These are phyloP conservation scores for Rhododendron molle DNA, from an alignment of 148 eudicot species.

Conservation along the genomic window DNA sequence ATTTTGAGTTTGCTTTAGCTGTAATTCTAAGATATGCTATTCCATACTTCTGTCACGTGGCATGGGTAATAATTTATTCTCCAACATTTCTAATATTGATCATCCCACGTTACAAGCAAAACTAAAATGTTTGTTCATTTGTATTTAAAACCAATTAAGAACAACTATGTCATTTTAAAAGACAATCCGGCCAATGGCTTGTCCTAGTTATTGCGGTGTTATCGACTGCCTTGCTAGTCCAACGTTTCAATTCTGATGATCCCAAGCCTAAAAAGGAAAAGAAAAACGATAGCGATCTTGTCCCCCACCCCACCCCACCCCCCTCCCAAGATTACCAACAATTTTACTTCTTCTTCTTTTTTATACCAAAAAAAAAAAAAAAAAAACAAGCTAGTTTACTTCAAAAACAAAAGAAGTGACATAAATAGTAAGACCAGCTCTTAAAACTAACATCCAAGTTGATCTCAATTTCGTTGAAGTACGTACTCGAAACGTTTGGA, in stretches of 20 bases:
- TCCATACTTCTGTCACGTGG: not conserved
- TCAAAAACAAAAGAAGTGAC: not conserved
- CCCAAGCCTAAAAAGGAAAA: not conserved
- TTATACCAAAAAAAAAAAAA: too few species aligned
- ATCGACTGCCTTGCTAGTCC: not conserved
- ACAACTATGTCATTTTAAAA: not conserved
- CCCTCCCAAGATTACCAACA: not conserved
- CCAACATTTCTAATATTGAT: not conserved
- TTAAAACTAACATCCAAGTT: not conserved
- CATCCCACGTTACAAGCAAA: not conserved
- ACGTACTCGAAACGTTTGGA: not conserved
- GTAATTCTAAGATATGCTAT: not conserved
- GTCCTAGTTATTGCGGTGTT: not conserved
- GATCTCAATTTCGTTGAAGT: too few species aligned
- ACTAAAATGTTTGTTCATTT: not conserved
- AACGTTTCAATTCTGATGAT: too few species aligned
- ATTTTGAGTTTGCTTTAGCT: not conserved
- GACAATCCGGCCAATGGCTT: not conserved
- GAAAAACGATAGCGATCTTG: too few species aligned
- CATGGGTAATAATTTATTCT: not conserved
- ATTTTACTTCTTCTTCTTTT: not conserved
- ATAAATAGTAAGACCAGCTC: not conserved
- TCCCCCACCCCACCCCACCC: too few species aligned
- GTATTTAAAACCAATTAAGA: not conserved
- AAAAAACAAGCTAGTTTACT: not conserved